These are phyloP conservation scores for Botryobasidium botryosum DNA, from an alignment of 768 basidiomycete species.

Conservation along the genomic window DNA sequence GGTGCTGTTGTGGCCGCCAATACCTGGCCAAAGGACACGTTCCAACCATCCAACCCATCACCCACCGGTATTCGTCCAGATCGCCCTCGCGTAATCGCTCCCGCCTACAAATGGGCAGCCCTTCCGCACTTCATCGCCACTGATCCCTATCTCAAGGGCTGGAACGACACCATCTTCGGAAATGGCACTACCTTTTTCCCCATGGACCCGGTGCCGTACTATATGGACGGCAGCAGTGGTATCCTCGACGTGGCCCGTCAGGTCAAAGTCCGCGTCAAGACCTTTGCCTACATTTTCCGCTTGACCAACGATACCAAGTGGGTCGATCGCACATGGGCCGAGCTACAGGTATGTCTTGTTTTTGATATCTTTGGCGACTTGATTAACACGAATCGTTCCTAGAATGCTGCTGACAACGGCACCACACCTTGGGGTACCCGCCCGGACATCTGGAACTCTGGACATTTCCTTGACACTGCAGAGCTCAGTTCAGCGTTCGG, in stretches of 20 bases:
- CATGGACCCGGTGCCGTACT: constrained; percentile 49
- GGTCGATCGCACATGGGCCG: constrained; percentile 70
- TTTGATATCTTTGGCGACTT: background rate
- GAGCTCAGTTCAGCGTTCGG: constrained; percentile 80
- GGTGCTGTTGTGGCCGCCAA: constrained; percentile 21
- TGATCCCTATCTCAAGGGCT: constrained; percentile 72
- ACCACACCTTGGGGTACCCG: constrained; percentile 46
- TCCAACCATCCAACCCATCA: constrained; percentile 43
- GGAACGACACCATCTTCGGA: constrained; percentile 81
- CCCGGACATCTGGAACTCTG: constrained; percentile 62
- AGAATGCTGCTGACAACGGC: constrained; percentile 66
- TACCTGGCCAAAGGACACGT: constrained; percentile 71
- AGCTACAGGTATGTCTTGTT: constrained; percentile 46
- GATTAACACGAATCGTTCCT: constrained; percentile 5
- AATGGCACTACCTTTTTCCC: constrained; percentile 68
- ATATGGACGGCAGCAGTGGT: constrained; percentile 69
- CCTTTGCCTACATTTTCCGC: constrained; percentile 76
- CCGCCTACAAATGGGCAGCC: constrained; percentile 77
- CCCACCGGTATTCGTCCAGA: constrained; percentile 49
- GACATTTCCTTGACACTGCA: constrained; percentile 85
- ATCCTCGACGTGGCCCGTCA: constrained; percentile 82
- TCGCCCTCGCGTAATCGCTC: constrained; percentile 85
- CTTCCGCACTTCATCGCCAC: constrained; percentile 57
- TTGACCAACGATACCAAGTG: constrained; percentile 87
- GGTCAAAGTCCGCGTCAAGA: constrained; percentile 83